Conservation (phyloP, 2,329 filamentous ascomycete genomes). For the Exophiala spinifera region DNA sequence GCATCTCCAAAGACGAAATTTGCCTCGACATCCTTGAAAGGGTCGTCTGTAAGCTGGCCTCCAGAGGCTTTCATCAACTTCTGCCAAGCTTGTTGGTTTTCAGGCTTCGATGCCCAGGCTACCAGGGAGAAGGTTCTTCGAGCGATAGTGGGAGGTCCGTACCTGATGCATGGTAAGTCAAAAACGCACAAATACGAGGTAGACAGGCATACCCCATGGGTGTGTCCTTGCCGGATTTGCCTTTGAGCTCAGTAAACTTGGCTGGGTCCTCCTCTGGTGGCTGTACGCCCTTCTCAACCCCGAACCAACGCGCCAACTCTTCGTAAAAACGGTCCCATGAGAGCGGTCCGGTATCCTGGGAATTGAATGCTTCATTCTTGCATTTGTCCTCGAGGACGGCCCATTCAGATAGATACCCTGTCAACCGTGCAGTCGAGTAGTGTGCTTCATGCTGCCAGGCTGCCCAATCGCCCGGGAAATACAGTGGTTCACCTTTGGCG, state of each 20-base stretch:
- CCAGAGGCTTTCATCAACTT: slow-evolving; percentile 43
- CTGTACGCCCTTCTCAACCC: slow-evolving; percentile 35
- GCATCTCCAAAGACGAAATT: slow-evolving; percentile 29
- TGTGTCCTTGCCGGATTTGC: slow-evolving; percentile 28
- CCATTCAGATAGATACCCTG: slow-evolving; percentile 52
- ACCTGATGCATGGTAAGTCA: slow-evolving; percentile 9
- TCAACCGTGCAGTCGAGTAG: slow-evolving; percentile 47
- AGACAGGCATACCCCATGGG: slow-evolving; percentile 35
- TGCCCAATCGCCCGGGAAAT: slow-evolving; percentile 44
- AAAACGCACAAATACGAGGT: background rate
- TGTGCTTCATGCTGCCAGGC: slow-evolving; percentile 46
- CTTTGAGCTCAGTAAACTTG: slow-evolving; percentile 17
- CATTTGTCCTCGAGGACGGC: slow-evolving; percentile 43
- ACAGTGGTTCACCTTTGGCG: slow-evolving; percentile 40
- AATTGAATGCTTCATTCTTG: slow-evolving; percentile 50
- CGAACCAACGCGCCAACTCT: slow-evolving; percentile 46
- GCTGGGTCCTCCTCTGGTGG: slow-evolving; percentile 31
- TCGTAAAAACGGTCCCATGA: slow-evolving; percentile 51
- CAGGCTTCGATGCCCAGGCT: slow-evolving; percentile 46
- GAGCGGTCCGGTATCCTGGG: slow-evolving; percentile 44
- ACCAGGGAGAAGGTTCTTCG: slow-evolving; percentile 43
- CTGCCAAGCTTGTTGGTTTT: slow-evolving; percentile 47
- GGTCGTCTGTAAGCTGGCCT: slow-evolving; percentile 29
- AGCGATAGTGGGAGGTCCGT: slow-evolving; percentile 38
- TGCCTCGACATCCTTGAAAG: slow-evolving; percentile 28